These are phyloP conservation scores for Colletotrichum musicola DNA, from an alignment of 2,329 filamentous ascomycete species.

Conservation along the genomic window DNA sequence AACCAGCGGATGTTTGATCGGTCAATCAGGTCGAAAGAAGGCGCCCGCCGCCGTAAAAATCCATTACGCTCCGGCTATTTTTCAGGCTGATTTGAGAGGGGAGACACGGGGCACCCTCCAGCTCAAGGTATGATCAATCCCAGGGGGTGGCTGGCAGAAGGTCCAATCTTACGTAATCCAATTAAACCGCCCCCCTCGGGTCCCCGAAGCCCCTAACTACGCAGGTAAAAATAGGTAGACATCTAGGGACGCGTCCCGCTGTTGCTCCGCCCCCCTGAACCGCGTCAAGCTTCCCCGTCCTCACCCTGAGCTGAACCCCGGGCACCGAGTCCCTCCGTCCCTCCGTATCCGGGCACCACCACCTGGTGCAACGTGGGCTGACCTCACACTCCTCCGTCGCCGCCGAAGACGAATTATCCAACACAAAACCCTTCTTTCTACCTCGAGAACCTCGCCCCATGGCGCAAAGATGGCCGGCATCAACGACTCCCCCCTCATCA, in stretches of 20 bases:
- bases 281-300: constrained; percentile 38
- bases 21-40: not conserved
- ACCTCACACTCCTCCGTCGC: constrained; percentile 25
- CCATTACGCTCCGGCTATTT: not conserved
- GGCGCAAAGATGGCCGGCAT: constrained; percentile 56
- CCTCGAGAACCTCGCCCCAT: constrained; percentile 13
- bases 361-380: not conserved
- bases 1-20: not conserved
- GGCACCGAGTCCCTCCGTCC: constrained; percentile 7
- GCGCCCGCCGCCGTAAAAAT: not conserved
- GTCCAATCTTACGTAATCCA: constrained; percentile 27
- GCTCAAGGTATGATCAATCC: not conserved
- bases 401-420: not conserved
- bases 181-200: not conserved
- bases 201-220: not conserved
- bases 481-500: constrained; percentile 55
- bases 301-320: constrained; percentile 1
- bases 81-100: not conserved
- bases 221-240: constrained; percentile 4
- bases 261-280: constrained; percentile 16
- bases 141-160: constrained; percentile 12
- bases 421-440: not conserved
- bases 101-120: constrained; percentile 18
- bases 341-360: constrained; percentile 12
- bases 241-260: constrained; percentile 22